Evolutionary conservation across 2,329 filamentous ascomycete genomes (phyloP), one percentile per base, ranked within the genome.

Genomic region (Xylariales sp.): DNA sequence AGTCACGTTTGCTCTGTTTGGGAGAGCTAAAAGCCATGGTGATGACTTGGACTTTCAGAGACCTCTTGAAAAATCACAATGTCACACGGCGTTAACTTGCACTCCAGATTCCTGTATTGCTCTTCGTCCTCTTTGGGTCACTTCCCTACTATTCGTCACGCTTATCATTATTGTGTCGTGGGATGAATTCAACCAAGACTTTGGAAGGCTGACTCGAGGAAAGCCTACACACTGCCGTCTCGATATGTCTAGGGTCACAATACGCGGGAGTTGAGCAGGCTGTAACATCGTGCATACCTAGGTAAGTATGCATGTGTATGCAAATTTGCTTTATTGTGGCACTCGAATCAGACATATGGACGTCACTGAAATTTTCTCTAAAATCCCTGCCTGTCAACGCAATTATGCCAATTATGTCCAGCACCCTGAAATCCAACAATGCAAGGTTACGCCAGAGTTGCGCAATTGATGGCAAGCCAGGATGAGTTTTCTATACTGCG

Each of bases 241-340:
- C 10, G 15, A 8, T n/a, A 9, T 35, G 9, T 18, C 12, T 35
- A 18, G 32, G 7, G 29, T 10, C 15, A 14, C 15, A 32, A 7
- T 9, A 32, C 8, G 29, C 29, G 9, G 29, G 29, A 10, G 7
- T 16, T 10, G 15, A 16, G 29, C 29, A 32, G 29, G 29, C 29
- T 32, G 29, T 32, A n/a, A 16, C 15, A 15, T 10, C 9, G 7
- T 35, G 5, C 19, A 21, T 5, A 5, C 9, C 9, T n/a, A n/a
- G n/a, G n/a, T n/a, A n/a, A n/a, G n/a, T n/a, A n/a, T n/a, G n/a
- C 32, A 9, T 21, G 32, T 18, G 20, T 35, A 35, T 35, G 32
- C 32, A 35, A 19, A 18, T 18, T 35, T 35, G 32, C 32, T 18
- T 35, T 5, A 21, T 9, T 7, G 15, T 19, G 8, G 6, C 32